These are phyloP conservation scores for bread wheat (Triticum aestivum) DNA, from an alignment of 176 grass and related monocot species.

Conservation along the genomic window IWGSC_CS_RefSeq_v2.1 NC_057813.1:242806917-242807416, in stretches of 20 bases:
- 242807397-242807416: background rate
- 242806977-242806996: slow-evolving; percentile 49
- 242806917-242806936: background rate
- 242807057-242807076: background rate
- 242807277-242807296: background rate
- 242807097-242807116: background rate
- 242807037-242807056: slow-evolving; percentile 90
- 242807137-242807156: background rate
- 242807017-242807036: slow-evolving; percentile 93
- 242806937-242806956: background rate
- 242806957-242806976: background rate
- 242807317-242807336: too few species aligned
- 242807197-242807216: background rate
- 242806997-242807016: slow-evolving; percentile 50
- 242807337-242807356: background rate
- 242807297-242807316: background rate
- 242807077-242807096: background rate
- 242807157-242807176: background rate
- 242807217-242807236: background rate
- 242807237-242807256: background rate
- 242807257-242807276: background rate
- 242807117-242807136: background rate
- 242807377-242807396: slow-evolving; percentile 3
- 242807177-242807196: background rate
- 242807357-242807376: background rate